phyloP scores from a whole-genome alignment of 768 basidiomycete genomes.

The Aureoboletus auriporus region DNA sequence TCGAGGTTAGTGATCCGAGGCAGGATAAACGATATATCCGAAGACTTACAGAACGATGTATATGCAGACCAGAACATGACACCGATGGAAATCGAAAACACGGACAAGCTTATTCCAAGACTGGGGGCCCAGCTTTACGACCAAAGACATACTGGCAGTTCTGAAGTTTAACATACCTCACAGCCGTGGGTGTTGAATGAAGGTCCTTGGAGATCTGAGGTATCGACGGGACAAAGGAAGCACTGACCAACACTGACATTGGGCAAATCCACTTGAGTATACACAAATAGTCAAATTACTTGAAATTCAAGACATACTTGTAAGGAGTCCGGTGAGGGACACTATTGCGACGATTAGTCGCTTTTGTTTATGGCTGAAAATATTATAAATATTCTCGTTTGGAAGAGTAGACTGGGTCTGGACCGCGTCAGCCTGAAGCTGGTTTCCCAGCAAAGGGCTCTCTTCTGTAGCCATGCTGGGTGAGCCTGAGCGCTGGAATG shows the following conservation, averaged over 20 bases:
- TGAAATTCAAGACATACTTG: slow-evolving; percentile 39
- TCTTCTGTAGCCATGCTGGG: slow-evolving; percentile 20
- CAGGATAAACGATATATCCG: neutral
- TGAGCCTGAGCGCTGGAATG: too few species aligned
- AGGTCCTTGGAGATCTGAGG: slow-evolving; percentile 70
- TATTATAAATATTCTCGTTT: slow-evolving; percentile 44
- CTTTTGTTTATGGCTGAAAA: slow-evolving; percentile 53
- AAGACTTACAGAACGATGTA: slow-evolving; percentile 43
- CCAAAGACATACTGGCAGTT: too few species aligned
- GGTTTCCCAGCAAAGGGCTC: slow-evolving; percentile 20
- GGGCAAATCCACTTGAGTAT: neutral
- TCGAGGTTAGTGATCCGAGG: neutral
- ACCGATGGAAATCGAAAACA: slow-evolving; percentile 43
- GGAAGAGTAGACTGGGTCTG: neutral
- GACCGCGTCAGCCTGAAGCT: too few species aligned
- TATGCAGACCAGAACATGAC: slow-evolving; percentile 51
- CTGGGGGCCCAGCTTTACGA: slow-evolving; percentile 17
- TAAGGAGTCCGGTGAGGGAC: slow-evolving; percentile 58
- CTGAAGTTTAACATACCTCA: slow-evolving; percentile 41
- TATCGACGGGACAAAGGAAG: slow-evolving; percentile 70
- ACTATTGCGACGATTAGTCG: slow-evolving; percentile 51
- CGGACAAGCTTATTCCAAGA: slow-evolving; percentile 48
- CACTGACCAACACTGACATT: slow-evolving; percentile 58
- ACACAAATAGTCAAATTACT: neutral
- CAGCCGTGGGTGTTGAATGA: slow-evolving; percentile 48